Evolutionary conservation across 2,329 filamentous ascomycete species (phyloP).

Genomic region (Aspergillus neoniger): DNA sequence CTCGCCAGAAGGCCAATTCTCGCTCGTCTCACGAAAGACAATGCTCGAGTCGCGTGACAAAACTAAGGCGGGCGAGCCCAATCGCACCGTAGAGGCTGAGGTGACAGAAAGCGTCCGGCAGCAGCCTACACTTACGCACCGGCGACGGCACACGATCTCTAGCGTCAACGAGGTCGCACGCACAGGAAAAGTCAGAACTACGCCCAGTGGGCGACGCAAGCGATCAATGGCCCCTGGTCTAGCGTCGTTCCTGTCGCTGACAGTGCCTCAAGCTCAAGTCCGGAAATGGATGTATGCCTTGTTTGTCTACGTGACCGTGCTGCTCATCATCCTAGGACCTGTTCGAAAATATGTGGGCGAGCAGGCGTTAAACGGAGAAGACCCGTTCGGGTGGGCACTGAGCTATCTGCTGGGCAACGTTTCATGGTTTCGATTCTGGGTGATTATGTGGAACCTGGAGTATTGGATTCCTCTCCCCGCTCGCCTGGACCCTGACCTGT

Average conservation of each 20-base stretch:
- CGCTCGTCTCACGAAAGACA: constrained; percentile 39
- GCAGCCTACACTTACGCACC: constrained; percentile 17
- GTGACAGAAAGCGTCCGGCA: constrained; percentile 24
- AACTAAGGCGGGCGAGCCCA: constrained; percentile 17
- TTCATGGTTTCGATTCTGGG: constrained; percentile 68
- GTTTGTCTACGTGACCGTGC: constrained; percentile 72
- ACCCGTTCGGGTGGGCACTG: constrained; percentile 90
- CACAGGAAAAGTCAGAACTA: constrained; percentile 43
- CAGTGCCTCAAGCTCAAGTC: constrained; percentile 70
- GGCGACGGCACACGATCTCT: constrained; percentile 57
- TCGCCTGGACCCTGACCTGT: constrained; percentile 30
- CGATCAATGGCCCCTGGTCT: constrained; percentile 65
- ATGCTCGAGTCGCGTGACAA: constrained; percentile 23
- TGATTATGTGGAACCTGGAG: constrained; percentile 68
- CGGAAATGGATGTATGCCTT: constrained; percentile 82
- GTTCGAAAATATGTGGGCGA: constrained; percentile 69
- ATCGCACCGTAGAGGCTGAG: constrained; percentile 27
- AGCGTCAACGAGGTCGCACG: constrained; percentile 38
- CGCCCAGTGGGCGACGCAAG: constrained; percentile 66
- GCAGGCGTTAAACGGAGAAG: constrained; percentile 68
- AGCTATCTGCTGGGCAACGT: constrained; percentile 86
- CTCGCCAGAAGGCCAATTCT: constrained; percentile 26
- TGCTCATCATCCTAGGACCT: constrained; percentile 67
- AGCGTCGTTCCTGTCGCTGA: constrained; percentile 77
- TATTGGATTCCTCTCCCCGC: constrained; percentile 74